phyloP scores from a whole-genome alignment of 306 rosid genomes.

The Bauhinia variegata region DNA sequence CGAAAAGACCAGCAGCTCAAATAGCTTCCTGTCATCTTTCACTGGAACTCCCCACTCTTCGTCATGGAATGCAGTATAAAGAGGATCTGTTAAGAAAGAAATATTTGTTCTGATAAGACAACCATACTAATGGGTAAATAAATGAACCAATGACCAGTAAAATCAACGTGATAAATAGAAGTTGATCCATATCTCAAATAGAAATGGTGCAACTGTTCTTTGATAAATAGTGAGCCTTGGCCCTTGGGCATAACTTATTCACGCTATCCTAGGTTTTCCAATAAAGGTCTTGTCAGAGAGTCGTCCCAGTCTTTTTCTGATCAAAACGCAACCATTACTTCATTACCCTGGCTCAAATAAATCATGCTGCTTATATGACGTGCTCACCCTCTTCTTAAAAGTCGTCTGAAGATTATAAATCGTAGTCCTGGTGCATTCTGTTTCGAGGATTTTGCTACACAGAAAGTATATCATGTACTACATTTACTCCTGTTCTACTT shows the following conservation, averaged over 20 bases:
- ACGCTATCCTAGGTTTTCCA: too few species aligned
- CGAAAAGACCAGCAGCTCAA: slow-evolving; percentile 79
- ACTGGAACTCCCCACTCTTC: slow-evolving; percentile 93
- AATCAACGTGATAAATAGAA: not conserved
- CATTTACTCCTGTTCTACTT: not conserved
- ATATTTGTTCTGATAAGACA: slow-evolving; percentile 20
- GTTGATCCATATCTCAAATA: not conserved
- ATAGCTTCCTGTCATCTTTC: slow-evolving; percentile 73
- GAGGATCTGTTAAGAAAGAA: slow-evolving; percentile 59
- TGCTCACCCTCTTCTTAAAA: not conserved
- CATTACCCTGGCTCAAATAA: not conserved
- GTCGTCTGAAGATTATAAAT: not conserved
- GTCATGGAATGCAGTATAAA: slow-evolving; percentile 75
- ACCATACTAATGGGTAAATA: slow-evolving; percentile 1
- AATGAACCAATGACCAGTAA: not conserved
- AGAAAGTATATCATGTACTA: slow-evolving; percentile 1
- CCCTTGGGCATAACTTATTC: not conserved
- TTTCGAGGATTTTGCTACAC: not conserved
- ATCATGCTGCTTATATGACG: not conserved
- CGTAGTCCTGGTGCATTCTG: too few species aligned
- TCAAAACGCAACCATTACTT: not conserved
- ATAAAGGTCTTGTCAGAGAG: not conserved
- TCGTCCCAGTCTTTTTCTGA: not conserved
- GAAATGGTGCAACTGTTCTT: not conserved
- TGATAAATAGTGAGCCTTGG: too few species aligned